A percentile compares a stretch with the other conserved stretches of the same genome.
phyloP scores from a whole-genome alignment of 805 yeast genomes.

The Zygosaccharomyces gambellarensis region DNA sequence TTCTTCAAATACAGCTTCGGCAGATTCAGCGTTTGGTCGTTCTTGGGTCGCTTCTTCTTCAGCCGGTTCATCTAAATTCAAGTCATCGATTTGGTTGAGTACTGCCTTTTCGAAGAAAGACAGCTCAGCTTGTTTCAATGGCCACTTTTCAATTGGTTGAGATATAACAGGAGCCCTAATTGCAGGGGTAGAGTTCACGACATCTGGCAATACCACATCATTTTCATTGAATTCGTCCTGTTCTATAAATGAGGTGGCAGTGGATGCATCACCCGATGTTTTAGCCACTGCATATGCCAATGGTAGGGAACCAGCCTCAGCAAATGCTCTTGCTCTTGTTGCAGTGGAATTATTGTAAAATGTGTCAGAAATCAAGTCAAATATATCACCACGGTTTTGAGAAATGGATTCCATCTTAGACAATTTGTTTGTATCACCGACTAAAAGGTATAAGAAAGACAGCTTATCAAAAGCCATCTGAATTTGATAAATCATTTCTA shows the following conservation, averaged over 20 bases:
- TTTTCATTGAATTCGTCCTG: conserved; percentile 62
- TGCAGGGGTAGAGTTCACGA: conserved; percentile 37
- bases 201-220: conserved; percentile 61
- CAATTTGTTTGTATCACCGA: conserved; percentile 75
- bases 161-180: conserved; percentile 49
- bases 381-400: conserved; percentile 75
- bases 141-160: conserved; percentile 62
- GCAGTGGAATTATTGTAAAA: conserved; percentile 70
- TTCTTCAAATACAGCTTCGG: conserved; percentile 39
- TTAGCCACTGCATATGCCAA: conserved; percentile 92
- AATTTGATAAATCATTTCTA: conserved; percentile 85
- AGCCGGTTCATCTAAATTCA: conserved; percentile 43
- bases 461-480: conserved; percentile 81
- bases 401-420: conserved; percentile 85
- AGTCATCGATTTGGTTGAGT: conserved; percentile 67
- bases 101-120: conserved; percentile 85
- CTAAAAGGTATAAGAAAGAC: conserved; percentile 78
- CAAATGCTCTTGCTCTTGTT: conserved; percentile 67
- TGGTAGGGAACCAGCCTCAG: conserved; percentile 75
- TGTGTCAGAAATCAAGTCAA: conserved; percentile 78
- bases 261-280: conserved; percentile 70
- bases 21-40: conserved; percentile 31
- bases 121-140: conserved; percentile 62
- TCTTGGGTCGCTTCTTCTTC: conserved; percentile 25
- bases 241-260: conserved; percentile 66